Evolutionary conservation across 2,329 filamentous ascomycete species (phyloP).

Genomic region (Xylariales sp.): DNA sequence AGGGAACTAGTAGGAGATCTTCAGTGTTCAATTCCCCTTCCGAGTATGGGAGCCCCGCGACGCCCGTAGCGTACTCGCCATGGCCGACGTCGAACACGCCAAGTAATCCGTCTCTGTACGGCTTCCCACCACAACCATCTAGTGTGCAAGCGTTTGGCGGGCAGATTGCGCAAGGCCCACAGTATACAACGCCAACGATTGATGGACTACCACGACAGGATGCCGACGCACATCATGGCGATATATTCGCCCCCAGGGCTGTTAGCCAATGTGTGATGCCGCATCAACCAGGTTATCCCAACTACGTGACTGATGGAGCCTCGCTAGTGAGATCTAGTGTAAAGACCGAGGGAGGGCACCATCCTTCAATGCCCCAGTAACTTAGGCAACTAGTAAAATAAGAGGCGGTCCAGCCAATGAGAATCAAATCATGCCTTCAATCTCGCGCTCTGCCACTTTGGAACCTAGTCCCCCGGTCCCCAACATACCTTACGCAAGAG

Average conservation of each 20-base stretch:
- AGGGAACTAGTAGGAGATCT: constrained; percentile 59
- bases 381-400: not conserved
- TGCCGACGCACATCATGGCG: constrained; percentile 45
- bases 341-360: constrained; percentile 33
- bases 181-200: constrained; percentile 38
- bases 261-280: constrained; percentile 37
- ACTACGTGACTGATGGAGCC: constrained; percentile 38
- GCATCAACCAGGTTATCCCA: constrained; percentile 36
- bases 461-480: not conserved
- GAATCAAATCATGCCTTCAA: not conserved
- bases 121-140: constrained; percentile 57
- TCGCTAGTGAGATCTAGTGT: constrained; percentile 26
- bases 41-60: constrained; percentile 59
- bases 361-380: constrained; percentile 10
- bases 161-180: constrained; percentile 36
- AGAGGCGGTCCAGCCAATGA: not conserved
- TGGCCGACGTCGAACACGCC: constrained; percentile 61
- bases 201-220: constrained; percentile 47
- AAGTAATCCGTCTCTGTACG: constrained; percentile 58
- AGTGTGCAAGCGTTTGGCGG: constrained; percentile 47
- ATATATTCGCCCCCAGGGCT: constrained; percentile 44
- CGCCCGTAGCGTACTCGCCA: constrained; percentile 55
- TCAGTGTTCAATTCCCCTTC: constrained; percentile 57
- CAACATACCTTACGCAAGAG: not conserved
- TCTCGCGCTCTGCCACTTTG: not conserved